A percentile compares a stretch with the other conserved stretches of the same genome.
phyloP scores from a whole-genome alignment of 352 stramenopile species.

The Pythium grandisporangium region DNA sequence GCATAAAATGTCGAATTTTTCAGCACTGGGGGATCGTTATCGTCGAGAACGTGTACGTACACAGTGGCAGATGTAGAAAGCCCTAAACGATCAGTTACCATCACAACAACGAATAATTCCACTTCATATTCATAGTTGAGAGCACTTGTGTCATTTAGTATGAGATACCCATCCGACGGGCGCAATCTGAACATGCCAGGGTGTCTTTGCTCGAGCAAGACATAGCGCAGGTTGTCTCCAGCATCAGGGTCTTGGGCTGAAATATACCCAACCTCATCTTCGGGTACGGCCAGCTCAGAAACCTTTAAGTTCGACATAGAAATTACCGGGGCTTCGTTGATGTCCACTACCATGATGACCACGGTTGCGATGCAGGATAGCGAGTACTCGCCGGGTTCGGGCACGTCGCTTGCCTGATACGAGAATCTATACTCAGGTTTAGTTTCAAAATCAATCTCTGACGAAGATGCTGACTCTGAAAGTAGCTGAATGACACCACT shows the following conservation, averaged over 20 bases:
- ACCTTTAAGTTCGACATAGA: constrained; percentile 1
- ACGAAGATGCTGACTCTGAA: not conserved
- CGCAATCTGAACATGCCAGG: constrained; percentile 7
- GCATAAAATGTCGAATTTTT: constrained; percentile 11
- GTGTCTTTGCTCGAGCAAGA: constrained; percentile 5
- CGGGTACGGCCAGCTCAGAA: constrained; percentile 14
- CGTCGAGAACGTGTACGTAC: constrained; percentile 7
- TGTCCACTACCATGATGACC: constrained; percentile 31
- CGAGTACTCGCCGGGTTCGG: constrained; percentile 14
- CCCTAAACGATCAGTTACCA: constrained; percentile 7
- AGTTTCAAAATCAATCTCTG: constrained; percentile 35
- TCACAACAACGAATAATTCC: constrained; percentile 9
- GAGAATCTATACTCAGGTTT: constrained; percentile 25
- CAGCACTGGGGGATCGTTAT: constrained; percentile 15
- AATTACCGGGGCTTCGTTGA: constrained; percentile 36
- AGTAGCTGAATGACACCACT: constrained; percentile 24
- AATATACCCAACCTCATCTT: constrained; percentile 17
- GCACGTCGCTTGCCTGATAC: constrained; percentile 42
- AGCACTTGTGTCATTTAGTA: not conserved
- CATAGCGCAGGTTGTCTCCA: constrained; percentile 13
- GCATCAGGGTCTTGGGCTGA: constrained; percentile 14
- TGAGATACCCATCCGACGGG: constrained; percentile 7
- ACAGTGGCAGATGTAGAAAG: constrained; percentile 6
- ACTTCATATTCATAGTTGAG: constrained; percentile 11
- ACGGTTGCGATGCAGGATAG: constrained; percentile 32